Percentiles rank a stretch among this genome's conserved stretches.
Evolutionary conservation across 495 filamentous ascomycete genomes (phyloP).

Genomic region (Xylaria curta): DNA sequence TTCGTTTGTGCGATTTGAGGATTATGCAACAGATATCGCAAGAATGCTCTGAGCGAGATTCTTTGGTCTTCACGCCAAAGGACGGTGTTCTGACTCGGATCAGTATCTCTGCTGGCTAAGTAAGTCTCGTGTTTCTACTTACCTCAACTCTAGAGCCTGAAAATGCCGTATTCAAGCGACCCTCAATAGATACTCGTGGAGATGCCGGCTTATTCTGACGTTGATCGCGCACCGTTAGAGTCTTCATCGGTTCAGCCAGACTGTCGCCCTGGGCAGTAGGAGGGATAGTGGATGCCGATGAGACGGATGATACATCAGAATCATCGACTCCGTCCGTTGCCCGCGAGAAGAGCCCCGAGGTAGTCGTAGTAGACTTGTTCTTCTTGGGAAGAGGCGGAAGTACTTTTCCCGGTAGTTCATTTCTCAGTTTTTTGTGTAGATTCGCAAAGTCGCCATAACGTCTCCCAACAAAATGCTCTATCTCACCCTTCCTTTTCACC

Average conservation of each 20-base stretch:
- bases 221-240: constrained; percentile 49
- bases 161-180: constrained; percentile 24
- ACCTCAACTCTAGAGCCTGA: constrained; percentile 34
- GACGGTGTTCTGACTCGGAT: constrained; percentile 49
- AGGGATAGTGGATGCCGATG: constrained; percentile 70
- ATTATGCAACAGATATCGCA: constrained; percentile 83
- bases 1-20: constrained; percentile 80
- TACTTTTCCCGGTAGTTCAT: constrained; percentile 89
- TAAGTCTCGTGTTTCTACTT: constrained; percentile 31
- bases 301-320: constrained; percentile 76
- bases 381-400: constrained; percentile 88
- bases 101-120: background rate
- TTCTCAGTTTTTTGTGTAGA: constrained; percentile 78
- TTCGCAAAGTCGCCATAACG: constrained; percentile 87
- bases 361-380: constrained; percentile 75
- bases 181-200: constrained; percentile 48
- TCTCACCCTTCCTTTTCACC: constrained; percentile 72
- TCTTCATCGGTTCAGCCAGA: constrained; percentile 45
- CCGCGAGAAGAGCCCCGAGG: constrained; percentile 57
- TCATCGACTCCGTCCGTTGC: constrained; percentile 62
- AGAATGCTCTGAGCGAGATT: constrained; percentile 87
- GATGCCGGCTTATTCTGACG: constrained; percentile 45
- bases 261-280: constrained; percentile 33
- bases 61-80: constrained; percentile 91
- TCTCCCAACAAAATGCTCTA: constrained; percentile 78